Evolutionary conservation across 2,329 filamentous ascomycete genomes (phyloP), one percentile per base, ranked within the genome.

Genomic region (Chalaropsis thielavioides): DNA sequence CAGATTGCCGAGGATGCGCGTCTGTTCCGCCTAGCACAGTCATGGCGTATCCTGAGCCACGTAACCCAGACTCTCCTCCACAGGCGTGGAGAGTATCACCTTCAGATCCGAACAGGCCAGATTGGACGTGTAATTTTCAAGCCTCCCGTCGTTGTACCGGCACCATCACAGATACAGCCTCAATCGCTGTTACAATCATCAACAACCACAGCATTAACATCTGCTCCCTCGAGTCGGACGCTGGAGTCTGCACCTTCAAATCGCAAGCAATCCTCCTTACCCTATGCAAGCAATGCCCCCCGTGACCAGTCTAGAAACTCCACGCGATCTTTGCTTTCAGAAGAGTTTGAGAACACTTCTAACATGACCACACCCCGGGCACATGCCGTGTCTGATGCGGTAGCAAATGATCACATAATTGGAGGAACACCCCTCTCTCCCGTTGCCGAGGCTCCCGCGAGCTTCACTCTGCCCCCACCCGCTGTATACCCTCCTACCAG

Each of bases 281-380:
- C 43, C 13, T 41, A 40, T 44, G n/a, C 17, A 43, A 46, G 15
- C 31, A 24, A 58, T 58, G 10, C 19, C 31, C 15, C 41, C 17
- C 51, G 60, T 19, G 40, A 63, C 54, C n/a, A 56, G 24, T 63
- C 63, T 11, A 19, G 60, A 11, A 54, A n/a, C 17, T 44, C 49
- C 1, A 73, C 74, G 13, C 76, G 76, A 31, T 82, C 81, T 0
- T 72, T 83, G 2, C 74, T 83, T 0, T 73, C 80, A 0, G 78
- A 82, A 64, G 83, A 84, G 65, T 76, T 83, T 22, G 83, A 84
- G 67, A 86, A 81, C 71, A 85, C 82, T 6, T 86, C 83, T 0
- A 85, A 85, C 67, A 77, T 83, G 31, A 75, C 82, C 1, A 87
- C 83, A 0, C 84, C 84, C 0, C 72, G 85, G 5, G 83, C 79